Evolutionary conservation across 805 yeast species (phyloP).

Genomic region (Nakazawaea anatomiae): DNA sequence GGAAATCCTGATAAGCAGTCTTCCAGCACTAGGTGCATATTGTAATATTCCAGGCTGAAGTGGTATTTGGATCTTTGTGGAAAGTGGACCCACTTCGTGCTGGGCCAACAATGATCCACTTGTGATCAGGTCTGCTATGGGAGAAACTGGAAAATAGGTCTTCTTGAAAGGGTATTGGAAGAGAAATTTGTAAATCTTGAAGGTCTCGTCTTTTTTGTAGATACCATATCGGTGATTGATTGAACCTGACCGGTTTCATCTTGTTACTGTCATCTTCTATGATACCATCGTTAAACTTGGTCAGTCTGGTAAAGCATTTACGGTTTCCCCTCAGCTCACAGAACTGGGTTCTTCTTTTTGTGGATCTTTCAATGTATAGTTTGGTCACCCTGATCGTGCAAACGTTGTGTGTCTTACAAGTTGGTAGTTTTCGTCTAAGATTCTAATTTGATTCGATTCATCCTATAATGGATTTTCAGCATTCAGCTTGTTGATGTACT

Average conservation of each 20-base stretch:
- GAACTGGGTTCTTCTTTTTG: conserved; percentile 3
- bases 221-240: not conserved
- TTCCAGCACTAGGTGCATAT: not conserved
- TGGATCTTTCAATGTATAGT: not conserved
- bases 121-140: conserved; percentile 73
- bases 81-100: conserved; percentile 79
- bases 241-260: no score
- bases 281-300: not conserved
- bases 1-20: not conserved
- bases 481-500: not conserved
- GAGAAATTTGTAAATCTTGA: conserved; percentile 39
- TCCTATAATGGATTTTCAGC: not conserved
- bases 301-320: conserved; percentile 1
- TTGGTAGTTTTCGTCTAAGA: not conserved
- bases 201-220: not conserved
- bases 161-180: conserved; percentile 47
- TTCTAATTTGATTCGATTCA: not conserved
- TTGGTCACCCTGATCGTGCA: not conserved
- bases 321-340: conserved; percentile 7
- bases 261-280: not conserved
- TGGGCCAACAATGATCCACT: conserved; percentile 91
- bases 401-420: not conserved
- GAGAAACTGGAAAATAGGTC: conserved; percentile 61
- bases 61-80: conserved; percentile 89
- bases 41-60: conserved; percentile 87